Conservation (phyloP, 2,329 filamentous ascomycete genomes). For the Cladosporium sp. region DNA sequence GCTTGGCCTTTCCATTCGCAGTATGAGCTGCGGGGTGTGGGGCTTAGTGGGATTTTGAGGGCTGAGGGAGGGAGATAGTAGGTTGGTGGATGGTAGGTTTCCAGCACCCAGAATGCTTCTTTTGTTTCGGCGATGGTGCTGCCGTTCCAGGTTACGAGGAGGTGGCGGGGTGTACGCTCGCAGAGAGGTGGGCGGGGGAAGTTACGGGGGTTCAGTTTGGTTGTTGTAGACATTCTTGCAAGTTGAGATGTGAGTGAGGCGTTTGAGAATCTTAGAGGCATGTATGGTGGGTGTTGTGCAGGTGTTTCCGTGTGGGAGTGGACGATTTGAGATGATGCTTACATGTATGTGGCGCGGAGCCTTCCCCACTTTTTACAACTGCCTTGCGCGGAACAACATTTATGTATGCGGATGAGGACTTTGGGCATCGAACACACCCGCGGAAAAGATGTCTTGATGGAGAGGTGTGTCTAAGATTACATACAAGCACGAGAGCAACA, state of each 20-base stretch:
- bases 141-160: conserved; percentile 53
- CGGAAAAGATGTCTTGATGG: too few species aligned
- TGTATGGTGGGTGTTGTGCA: background rate
- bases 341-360: background rate
- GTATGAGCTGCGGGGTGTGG: conserved; percentile 45
- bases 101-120: conserved; percentile 58
- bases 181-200: conserved; percentile 58
- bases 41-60: conserved; percentile 45
- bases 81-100: conserved; percentile 61
- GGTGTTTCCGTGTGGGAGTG: too few species aligned
- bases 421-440: too few species aligned
- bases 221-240: conserved; percentile 8
- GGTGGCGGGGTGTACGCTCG: conserved; percentile 51
- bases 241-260: conserved; percentile 18
- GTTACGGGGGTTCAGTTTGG: conserved; percentile 51
- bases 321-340: background rate
- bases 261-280: background rate
- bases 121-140: conserved; percentile 53
- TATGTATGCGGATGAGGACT: too few species aligned
- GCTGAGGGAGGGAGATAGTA: conserved; percentile 45
- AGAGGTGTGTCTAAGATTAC: too few species aligned
- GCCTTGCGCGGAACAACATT: too few species aligned
- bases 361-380: background rate
- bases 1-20: conserved; percentile 61
- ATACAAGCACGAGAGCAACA: too few species aligned